Evolutionary conservation across 1,139 yeast genomes (phyloP).

Genomic region (Diutina neorugosa): DNA sequence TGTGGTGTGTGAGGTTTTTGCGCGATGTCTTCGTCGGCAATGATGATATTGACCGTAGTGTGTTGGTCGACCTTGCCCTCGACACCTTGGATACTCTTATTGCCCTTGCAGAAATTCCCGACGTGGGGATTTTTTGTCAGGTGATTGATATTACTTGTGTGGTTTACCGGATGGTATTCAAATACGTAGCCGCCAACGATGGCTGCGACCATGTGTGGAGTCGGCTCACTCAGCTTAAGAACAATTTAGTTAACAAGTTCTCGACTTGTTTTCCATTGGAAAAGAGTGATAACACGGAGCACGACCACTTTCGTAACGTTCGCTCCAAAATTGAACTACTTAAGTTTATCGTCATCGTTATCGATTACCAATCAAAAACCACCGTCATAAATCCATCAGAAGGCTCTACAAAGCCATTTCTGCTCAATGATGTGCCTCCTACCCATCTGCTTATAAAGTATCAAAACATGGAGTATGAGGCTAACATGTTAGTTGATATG

Average conservation of each 20-base stretch:
- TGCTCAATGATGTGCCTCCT: slow-evolving; percentile 46
- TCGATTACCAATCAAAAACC: slow-evolving; percentile 47
- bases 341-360: slow-evolving; percentile 60
- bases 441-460: slow-evolving; percentile 49
- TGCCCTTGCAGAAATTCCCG: slow-evolving; percentile 17
- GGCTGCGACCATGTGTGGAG: slow-evolving; percentile 32
- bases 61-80: slow-evolving; percentile 31
- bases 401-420: slow-evolving; percentile 21
- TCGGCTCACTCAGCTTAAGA: slow-evolving; percentile 29
- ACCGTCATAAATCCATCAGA: slow-evolving; percentile 21
- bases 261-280: slow-evolving; percentile 28
- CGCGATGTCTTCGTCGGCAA: slow-evolving; percentile 29
- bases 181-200: slow-evolving; percentile 31
- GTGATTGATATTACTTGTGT: slow-evolving; percentile 24
- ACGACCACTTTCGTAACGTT: slow-evolving; percentile 36
- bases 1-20: slow-evolving; percentile 37
- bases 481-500: slow-evolving; percentile 7
- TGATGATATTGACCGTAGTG: slow-evolving; percentile 14
- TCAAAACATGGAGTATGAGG: slow-evolving; percentile 12
- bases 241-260: slow-evolving; percentile 15
- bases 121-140: slow-evolving; percentile 19
- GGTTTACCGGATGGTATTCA: slow-evolving; percentile 27
- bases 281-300: slow-evolving; percentile 35
- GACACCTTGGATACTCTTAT: slow-evolving; percentile 26
- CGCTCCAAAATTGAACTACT: slow-evolving; percentile 54